phyloP scores from a whole-genome alignment of 129 eudicot genomes.

The Cynara cardunculus region DNA sequence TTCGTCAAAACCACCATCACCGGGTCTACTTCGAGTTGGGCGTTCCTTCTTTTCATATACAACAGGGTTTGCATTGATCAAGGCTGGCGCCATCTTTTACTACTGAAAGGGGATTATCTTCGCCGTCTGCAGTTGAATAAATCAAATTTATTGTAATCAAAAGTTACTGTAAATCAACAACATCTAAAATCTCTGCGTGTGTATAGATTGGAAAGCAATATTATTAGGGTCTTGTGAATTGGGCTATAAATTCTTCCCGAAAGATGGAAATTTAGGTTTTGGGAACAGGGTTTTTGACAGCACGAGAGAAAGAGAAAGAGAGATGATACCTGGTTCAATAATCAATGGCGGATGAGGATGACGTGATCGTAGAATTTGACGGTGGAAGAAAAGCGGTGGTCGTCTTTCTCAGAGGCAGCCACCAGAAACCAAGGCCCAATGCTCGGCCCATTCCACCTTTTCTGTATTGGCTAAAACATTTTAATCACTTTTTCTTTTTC shows the following conservation, averaged over 20 bases:
- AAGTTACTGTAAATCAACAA: neutral
- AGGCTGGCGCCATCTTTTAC: constrained; percentile 51
- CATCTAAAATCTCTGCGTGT: neutral
- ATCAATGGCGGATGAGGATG: neutral
- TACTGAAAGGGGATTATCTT: neutral
- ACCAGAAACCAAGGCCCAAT: neutral
- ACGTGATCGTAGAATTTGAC: neutral
- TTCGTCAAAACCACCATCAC: constrained; percentile 49
- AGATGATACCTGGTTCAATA: constrained; percentile 1
- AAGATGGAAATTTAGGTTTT: neutral
- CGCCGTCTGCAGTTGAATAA: constrained; percentile 11
- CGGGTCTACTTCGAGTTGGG: constrained; percentile 44
- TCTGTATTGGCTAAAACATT: too few relatives aligned
- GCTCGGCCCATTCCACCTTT: neutral
- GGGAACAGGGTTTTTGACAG: neutral
- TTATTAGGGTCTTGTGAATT: neutral
- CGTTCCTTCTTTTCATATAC: constrained; percentile 87
- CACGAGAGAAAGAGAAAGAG: neutral
- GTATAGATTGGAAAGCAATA: neutral
- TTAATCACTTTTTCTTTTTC: too few relatives aligned
- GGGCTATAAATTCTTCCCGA: neutral
- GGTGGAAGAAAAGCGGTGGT: too few relatives aligned
- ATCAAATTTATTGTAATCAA: neutral
- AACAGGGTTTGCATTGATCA: constrained; percentile 78
- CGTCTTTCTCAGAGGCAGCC: neutral